phyloP scores from a whole-genome alignment of 23 red algal genomes.

The Gracilaria gracilis region DNA sequence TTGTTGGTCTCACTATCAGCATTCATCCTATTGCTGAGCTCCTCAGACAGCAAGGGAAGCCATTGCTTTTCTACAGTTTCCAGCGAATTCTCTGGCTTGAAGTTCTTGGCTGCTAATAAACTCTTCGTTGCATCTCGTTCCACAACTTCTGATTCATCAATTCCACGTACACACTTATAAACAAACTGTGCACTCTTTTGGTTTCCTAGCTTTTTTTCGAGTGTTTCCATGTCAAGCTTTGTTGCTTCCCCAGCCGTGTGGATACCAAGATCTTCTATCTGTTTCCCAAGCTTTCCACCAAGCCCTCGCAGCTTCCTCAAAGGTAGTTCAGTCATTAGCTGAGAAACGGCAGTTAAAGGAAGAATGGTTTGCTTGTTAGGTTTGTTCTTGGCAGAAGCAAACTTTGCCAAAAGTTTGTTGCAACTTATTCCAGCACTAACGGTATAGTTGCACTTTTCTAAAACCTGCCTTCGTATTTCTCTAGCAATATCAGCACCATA shows the following conservation, averaged over 20 bases:
- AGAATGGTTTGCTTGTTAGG: conserved; percentile 90
- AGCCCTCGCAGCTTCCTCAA: conserved; percentile 79
- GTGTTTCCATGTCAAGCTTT: conserved; percentile 15
- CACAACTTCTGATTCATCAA: conserved; percentile 77
- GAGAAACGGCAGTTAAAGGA: conserved; percentile 41
- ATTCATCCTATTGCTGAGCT: conserved; percentile 65
- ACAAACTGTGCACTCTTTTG: conserved; percentile 54
- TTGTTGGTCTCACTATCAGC: conserved; percentile 45
- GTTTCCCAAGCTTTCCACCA: conserved; percentile 89
- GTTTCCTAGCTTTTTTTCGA: conserved; percentile 16
- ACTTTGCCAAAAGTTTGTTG: conserved; percentile 97
- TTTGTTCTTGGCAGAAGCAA: conserved; percentile 89
- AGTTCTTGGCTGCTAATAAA: conserved; percentile 84
- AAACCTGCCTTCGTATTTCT: conserved; percentile 59
- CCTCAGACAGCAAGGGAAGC: conserved; percentile 73
- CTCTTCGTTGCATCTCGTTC: conserved; percentile 67
- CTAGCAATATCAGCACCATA: conserved; percentile 63
- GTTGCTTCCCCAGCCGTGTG: conserved; percentile 51
- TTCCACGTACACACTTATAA: conserved; percentile 66
- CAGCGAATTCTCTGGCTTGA: conserved; percentile 11
- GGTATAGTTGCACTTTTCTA: conserved; percentile 65
- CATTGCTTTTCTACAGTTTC: conserved; percentile 47
- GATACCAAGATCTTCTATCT: conserved; percentile 35
- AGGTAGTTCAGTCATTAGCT: conserved; percentile 61
- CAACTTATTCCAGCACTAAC: conserved; percentile 81